Percentiles rank a stretch among this genome's conserved stretches.
Evolutionary conservation across 2,329 filamentous ascomycete genomes (phyloP).

Genomic region (Dactylellina leptospora): DNA sequence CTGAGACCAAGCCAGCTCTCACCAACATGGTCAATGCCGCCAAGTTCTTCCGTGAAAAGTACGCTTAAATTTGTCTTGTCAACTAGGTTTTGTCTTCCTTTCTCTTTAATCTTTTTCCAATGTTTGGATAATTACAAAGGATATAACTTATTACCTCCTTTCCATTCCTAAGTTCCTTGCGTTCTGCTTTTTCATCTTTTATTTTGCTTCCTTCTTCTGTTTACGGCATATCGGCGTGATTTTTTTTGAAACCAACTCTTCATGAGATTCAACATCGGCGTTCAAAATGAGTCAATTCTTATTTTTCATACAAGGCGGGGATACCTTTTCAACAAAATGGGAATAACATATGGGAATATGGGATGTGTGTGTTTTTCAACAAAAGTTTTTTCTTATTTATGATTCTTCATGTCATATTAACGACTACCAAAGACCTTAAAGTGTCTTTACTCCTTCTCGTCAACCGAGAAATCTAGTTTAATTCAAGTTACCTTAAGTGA

Average conservation of each 20-base stretch:
- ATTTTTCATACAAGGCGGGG: slow-evolving; percentile 42
- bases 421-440: neutral
- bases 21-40: slow-evolving; percentile 97
- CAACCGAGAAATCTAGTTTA: slow-evolving; percentile 41
- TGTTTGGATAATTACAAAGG: slow-evolving; percentile 11
- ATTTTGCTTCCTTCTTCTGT: slow-evolving; percentile 38
- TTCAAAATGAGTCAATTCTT: slow-evolving; percentile 49
- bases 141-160: slow-evolving; percentile 14
- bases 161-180: slow-evolving; percentile 24
- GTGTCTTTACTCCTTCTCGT: slow-evolving; percentile 23
- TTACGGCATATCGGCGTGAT: slow-evolving; percentile 52
- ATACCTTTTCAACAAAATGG: slow-evolving; percentile 52
- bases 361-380: slow-evolving; percentile 46
- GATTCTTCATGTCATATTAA: slow-evolving; percentile 15
- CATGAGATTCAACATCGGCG: slow-evolving; percentile 58
- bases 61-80: slow-evolving; percentile 67
- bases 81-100: neutral
- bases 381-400: slow-evolving; percentile 35
- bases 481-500: too few relatives aligned
- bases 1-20: slow-evolving; percentile 96
- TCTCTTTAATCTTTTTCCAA: slow-evolving; percentile 40
- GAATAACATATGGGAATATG: slow-evolving; percentile 31
- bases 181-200: slow-evolving; percentile 11
- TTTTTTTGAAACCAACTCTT: slow-evolving; percentile 37
- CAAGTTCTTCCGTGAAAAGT: slow-evolving; percentile 94